Conservation (phyloP, 176 grass and related monocot species). For the Microstegium vimineum region DNA sequence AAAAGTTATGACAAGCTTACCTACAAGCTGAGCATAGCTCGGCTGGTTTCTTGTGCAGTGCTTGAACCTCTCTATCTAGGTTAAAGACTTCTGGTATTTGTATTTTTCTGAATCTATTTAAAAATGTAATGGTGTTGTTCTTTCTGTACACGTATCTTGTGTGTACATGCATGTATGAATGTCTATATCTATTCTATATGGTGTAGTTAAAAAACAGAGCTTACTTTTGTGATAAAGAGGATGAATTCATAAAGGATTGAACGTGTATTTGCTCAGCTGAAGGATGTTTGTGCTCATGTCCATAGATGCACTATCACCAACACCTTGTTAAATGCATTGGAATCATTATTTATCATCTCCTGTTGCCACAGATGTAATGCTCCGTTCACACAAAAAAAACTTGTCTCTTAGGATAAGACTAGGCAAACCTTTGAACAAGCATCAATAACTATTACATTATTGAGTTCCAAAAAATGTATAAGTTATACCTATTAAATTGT, state of each 20-base stretch:
- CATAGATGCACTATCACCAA: conserved; percentile 15
- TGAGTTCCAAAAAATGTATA: background rate
- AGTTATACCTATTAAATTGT: background rate
- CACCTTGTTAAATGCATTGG: conserved; percentile 8
- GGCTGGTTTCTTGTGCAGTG: too few relatives aligned
- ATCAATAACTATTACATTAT: background rate
- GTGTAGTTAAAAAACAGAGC: background rate
- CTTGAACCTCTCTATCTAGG: too few relatives aligned
- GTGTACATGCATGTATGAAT: too few relatives aligned
- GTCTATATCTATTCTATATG: too few relatives aligned
- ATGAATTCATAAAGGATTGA: background rate
- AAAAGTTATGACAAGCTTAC: background rate
- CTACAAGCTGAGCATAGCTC: too few relatives aligned
- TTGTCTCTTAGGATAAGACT: background rate
- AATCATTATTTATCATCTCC: background rate
- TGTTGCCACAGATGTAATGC: background rate
- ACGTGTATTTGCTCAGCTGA: background rate
- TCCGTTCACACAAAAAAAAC: background rate
- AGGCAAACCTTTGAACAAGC: background rate
- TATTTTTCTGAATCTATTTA: background rate
- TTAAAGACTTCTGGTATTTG: background rate
- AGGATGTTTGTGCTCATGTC: background rate
- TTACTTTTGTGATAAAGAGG: background rate
- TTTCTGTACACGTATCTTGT: background rate
- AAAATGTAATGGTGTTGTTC: background rate